phyloP scores from a whole-genome alignment of 2,329 filamentous ascomycete species.

The Huntiella savannae region DNA sequence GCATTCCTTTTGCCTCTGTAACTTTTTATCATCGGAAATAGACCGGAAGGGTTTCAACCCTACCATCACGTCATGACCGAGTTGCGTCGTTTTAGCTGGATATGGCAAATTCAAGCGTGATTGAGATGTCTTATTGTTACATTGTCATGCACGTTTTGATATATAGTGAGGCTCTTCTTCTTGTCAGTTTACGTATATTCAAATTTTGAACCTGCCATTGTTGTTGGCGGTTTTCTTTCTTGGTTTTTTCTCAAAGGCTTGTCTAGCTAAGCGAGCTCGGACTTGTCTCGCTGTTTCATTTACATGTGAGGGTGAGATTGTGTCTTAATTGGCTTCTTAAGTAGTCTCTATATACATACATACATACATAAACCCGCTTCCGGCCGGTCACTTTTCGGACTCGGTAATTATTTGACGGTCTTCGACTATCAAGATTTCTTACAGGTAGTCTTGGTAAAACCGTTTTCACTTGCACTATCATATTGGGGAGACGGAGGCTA shows the following conservation, averaged over 20 bases:
- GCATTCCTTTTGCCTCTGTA: neutral
- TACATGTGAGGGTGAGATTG: neutral
- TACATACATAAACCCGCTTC: too few relatives aligned
- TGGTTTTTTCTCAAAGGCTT: neutral
- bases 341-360: too few relatives aligned
- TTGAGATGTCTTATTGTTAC: too few relatives aligned
- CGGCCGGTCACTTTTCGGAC: too few relatives aligned
- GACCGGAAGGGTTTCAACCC: neutral
- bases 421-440: too few relatives aligned
- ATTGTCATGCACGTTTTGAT: neutral
- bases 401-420: too few relatives aligned
- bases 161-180: neutral
- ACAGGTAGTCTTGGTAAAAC: too few relatives aligned
- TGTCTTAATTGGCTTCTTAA: neutral
- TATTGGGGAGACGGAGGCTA: too few relatives aligned
- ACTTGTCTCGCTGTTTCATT: slow-evolving; percentile 8
- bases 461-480: too few relatives aligned
- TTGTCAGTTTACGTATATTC: neutral
- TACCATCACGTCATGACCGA: neutral
- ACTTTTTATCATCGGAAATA: neutral
- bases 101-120: neutral
- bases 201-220: neutral
- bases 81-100: neutral
- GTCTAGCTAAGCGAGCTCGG: slow-evolving; percentile 1
- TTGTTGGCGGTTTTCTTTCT: too few relatives aligned